phyloP scores from a whole-genome alignment of 257 asterid genomes.

The Rehmannia glutinosa region DNA sequence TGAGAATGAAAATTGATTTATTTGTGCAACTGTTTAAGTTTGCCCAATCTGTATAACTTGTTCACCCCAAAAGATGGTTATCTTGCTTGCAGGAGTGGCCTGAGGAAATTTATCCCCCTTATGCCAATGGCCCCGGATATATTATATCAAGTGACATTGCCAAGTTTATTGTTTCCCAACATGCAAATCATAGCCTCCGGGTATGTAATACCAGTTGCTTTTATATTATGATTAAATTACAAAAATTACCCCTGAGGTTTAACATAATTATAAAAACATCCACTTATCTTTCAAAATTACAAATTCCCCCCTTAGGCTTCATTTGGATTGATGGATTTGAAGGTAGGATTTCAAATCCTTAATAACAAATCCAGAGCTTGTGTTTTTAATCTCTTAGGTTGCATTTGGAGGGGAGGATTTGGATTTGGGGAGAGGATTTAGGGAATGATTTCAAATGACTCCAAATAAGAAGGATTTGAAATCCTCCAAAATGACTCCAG shows the following conservation, averaged over 20 bases:
- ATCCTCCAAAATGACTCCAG: too few relatives aligned
- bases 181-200: slow-evolving; percentile 58
- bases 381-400: too few relatives aligned
- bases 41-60: not conserved
- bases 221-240: not conserved
- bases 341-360: too few relatives aligned
- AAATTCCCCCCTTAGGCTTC: too few relatives aligned
- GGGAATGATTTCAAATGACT: too few relatives aligned
- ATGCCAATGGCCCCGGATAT: slow-evolving; percentile 97
- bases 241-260: not conserved
- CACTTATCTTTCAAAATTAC: too few relatives aligned
- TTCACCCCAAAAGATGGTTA: not conserved
- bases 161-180: slow-evolving; percentile 55
- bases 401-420: too few relatives aligned
- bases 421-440: too few relatives aligned
- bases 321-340: too few relatives aligned
- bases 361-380: too few relatives aligned
- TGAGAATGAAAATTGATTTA: not conserved
- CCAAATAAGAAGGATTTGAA: too few relatives aligned
- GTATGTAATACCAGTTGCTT: slow-evolving; percentile 27
- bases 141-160: slow-evolving; percentile 79
- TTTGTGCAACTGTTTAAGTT: not conserved
- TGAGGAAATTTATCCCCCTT: slow-evolving; percentile 90
- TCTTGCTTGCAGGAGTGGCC: slow-evolving; percentile 82
- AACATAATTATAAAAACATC: too few relatives aligned